These are phyloP conservation scores for Colletotrichum tropicale DNA, from an alignment of 2,329 filamentous ascomycete genomes.

Conservation along the genomic window DNA sequence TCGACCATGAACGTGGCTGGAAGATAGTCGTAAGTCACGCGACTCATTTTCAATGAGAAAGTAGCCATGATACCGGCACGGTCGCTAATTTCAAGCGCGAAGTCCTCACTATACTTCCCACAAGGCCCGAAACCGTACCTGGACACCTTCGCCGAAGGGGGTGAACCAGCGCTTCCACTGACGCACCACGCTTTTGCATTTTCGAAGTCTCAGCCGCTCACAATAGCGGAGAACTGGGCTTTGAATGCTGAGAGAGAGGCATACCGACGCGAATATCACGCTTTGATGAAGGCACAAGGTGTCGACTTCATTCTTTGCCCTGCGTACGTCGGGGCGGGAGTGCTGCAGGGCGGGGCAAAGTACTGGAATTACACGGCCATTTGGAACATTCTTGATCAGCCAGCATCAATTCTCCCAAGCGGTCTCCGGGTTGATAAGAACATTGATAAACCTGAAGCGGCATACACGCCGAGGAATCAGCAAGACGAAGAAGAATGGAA, in stretches of 20 bases:
- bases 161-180: not conserved
- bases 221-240: not conserved
- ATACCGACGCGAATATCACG: constrained; percentile 5
- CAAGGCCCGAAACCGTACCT: constrained; percentile 5
- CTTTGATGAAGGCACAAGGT: not conserved
- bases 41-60: not conserved
- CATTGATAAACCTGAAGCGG: not conserved
- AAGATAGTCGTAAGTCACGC: not conserved
- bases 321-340: not conserved
- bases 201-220: not conserved
- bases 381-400: constrained; percentile 7
- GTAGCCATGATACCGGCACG: not conserved
- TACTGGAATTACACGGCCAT: constrained; percentile 9
- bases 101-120: constrained; percentile 1
- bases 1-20: constrained; percentile 36
- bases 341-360: constrained; percentile 1
- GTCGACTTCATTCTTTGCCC: constrained; percentile 9
- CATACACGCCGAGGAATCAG: not conserved
- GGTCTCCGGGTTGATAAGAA: not conserved
- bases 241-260: not conserved
- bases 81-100: rapidly evolving
- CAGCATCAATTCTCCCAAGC: not conserved
- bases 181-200: not conserved
- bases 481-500: not conserved
- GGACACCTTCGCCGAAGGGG: not conserved